Evolutionary conservation across 106 monocot species (phyloP).

Genomic region (Cymbidium sinense): DNA sequence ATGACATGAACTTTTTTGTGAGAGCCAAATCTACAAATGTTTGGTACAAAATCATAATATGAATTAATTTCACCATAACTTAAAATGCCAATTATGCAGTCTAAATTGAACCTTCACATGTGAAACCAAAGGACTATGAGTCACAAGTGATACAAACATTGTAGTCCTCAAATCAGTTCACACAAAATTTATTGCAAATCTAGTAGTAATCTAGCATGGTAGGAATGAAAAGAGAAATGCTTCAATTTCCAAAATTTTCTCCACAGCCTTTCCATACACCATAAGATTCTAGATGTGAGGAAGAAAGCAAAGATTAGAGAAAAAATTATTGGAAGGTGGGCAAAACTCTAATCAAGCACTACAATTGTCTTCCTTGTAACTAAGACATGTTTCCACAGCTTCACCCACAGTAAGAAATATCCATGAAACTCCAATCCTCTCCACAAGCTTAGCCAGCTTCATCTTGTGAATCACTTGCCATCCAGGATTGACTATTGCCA

Average conservation of each 20-base stretch:
- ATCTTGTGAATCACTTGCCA: slow-evolving; percentile 77
- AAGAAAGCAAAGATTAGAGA: neutral
- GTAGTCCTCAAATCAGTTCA: neutral
- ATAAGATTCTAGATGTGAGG: too few species aligned
- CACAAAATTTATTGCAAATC: neutral
- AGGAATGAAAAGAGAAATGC: neutral
- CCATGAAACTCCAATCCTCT: slow-evolving; percentile 35
- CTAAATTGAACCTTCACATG: too few species aligned
- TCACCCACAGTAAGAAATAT: slow-evolving; percentile 67
- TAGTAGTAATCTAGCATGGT: neutral
- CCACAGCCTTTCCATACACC: neutral
- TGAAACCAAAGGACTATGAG: too few species aligned
- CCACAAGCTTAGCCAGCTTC: slow-evolving; percentile 49
- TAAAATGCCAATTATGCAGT: neutral
- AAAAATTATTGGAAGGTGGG: neutral
- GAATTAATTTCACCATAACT: neutral
- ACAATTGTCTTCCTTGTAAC: neutral
- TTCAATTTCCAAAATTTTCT: neutral
- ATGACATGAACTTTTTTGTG: too few species aligned
- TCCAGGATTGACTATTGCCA: slow-evolving; percentile 60
- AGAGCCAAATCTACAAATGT: too few species aligned
- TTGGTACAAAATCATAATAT: too few species aligned
- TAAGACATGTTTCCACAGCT: slow-evolving; percentile 71
- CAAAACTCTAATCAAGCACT: neutral
- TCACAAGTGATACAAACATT: neutral